Evolutionary conservation across 176 grass and related monocot genomes (phyloP).

Genomic region (Eragrostis nindensis): DNA sequence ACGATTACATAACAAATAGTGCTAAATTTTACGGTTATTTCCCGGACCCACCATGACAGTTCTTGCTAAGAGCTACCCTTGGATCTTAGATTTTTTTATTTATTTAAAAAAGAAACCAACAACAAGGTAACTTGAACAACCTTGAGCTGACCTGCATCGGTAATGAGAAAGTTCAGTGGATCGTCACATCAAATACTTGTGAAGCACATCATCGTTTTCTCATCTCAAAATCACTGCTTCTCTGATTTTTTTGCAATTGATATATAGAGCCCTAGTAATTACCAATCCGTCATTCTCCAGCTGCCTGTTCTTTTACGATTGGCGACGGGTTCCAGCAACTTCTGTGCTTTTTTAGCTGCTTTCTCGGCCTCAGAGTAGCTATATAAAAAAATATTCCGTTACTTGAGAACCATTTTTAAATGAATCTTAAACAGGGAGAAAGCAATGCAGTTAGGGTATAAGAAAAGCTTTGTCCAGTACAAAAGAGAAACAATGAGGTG

Average conservation of each 20-base stretch:
- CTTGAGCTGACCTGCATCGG: conserved; percentile 88
- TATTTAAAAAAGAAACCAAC: conserved; percentile 15
- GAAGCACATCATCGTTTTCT: conserved; percentile 72
- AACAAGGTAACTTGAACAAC: conserved; percentile 48
- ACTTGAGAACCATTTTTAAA: conserved; percentile 20
- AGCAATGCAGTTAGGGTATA: conserved; percentile 19
- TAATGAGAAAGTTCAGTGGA: conserved; percentile 89
- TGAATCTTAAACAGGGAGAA: conserved; percentile 28
- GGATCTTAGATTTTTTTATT: conserved; percentile 28
- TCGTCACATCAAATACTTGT: conserved; percentile 86
- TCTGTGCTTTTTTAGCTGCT: conserved; percentile 80
- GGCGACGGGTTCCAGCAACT: conserved; percentile 82
- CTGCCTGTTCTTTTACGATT: conserved; percentile 89
- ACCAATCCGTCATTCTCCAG: conserved; percentile 77
- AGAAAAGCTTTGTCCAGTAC: background rate
- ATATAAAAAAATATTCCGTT: conserved; percentile 29
- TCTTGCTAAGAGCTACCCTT: conserved; percentile 7
- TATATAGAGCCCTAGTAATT: conserved; percentile 86
- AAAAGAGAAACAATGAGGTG: conserved; percentile 7
- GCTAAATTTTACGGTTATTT: conserved; percentile 22
- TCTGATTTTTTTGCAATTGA: conserved; percentile 50
- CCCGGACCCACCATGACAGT: background rate
- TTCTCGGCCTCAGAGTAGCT: conserved; percentile 83
- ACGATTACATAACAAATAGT: too few species aligned
- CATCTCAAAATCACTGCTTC: conserved; percentile 50